Conservation (phyloP, 2,329 filamentous ascomycete genomes). For the Sporothrix schenckii region DNA sequence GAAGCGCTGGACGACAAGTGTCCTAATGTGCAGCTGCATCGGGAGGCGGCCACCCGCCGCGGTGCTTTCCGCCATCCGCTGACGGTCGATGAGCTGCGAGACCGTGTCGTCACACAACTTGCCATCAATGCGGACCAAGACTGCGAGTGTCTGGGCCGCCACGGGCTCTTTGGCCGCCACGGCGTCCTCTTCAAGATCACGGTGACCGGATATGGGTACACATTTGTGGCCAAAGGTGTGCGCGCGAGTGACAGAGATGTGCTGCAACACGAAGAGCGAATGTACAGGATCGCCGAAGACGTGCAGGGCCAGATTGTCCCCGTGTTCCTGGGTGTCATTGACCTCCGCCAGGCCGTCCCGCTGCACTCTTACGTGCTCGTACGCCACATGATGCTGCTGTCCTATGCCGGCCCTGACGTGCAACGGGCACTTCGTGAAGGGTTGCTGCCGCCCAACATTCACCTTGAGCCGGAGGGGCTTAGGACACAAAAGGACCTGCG, state of each 20-base stretch:
- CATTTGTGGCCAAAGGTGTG: conserved; percentile 25
- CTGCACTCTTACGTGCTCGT: conserved; percentile 16
- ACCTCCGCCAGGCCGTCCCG: conserved; percentile 3
- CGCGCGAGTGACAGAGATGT: not conserved
- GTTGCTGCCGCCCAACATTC: not conserved
- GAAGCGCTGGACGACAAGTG: conserved; percentile 25
- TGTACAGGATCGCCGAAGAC: not conserved
- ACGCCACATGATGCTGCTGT: conserved; percentile 25
- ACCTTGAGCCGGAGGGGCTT: not conserved
- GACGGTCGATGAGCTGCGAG: not conserved
- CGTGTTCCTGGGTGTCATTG: conserved; percentile 21
- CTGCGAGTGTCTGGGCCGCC: conserved; percentile 12
- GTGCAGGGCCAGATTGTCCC: conserved; percentile 25
- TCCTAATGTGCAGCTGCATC: conserved; percentile 27
- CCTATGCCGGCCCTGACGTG: conserved; percentile 1
- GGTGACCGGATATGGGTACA: conserved; percentile 23
- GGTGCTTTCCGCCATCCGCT: not conserved
- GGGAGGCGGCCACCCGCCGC: not conserved
- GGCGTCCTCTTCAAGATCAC: conserved; percentile 28
- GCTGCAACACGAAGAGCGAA: conserved; percentile 6
- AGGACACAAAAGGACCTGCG: not conserved
- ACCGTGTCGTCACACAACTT: not conserved
- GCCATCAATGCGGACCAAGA: not conserved
- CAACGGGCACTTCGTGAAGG: no score
- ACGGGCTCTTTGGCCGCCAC: conserved; percentile 17